Base-by-base conservation (phyloP, 306 rosid genomes). In the barrel medic (Medicago truncatula) region DNA sequence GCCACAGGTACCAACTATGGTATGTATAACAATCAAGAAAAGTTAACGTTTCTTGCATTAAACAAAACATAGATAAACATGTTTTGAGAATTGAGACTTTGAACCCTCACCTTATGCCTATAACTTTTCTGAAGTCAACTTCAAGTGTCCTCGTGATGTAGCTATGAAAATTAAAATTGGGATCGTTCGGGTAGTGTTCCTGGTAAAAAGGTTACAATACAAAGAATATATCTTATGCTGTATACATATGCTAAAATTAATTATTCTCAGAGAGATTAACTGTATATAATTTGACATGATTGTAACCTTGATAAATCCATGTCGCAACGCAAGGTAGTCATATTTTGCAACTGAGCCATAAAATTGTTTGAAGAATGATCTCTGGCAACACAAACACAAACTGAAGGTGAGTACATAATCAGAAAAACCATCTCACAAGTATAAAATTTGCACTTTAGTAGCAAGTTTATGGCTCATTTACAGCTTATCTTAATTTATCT, bases 1-100 rank as follows among this genome's bases (percentile, higher is more conserved):
- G 87, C 98, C 96, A 92, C 43, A 95, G 89, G 85, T 88, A 89
- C 98, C 97, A 92, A 71, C 98, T 95, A 68, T 63, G 7, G 4
- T 59, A 28, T 21, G 73, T 23, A 68, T 41, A 71, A 14, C 39
- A 76, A 39, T 31, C 11, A 74, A 40, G 75, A 85, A 47, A 3
- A 12, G 47, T 65, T 73, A 60, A 63, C 34, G 39, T n/a, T 69
- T 60, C 12, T 61, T 25, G 57, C 50, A 53, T 47, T 44, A 53
- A 36, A 46, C 49, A 11, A 17, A 57, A 70, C 9, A 77, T 7
- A 53, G 25, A 75, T 46, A 73, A 41, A 44, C 50, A 46, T 61
- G 61, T 60, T 41, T 41, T 53, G 50, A 52, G 62, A 16, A 54
- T 68, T 46, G 44, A 52, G 62, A 16, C 60, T 68, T 47, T 58